A percentile compares a stretch with the other conserved stretches of the same genome.
Evolutionary conservation across 2,329 filamentous ascomycete genomes (phyloP).

Genomic region (Xylariaceae sp.): DNA sequence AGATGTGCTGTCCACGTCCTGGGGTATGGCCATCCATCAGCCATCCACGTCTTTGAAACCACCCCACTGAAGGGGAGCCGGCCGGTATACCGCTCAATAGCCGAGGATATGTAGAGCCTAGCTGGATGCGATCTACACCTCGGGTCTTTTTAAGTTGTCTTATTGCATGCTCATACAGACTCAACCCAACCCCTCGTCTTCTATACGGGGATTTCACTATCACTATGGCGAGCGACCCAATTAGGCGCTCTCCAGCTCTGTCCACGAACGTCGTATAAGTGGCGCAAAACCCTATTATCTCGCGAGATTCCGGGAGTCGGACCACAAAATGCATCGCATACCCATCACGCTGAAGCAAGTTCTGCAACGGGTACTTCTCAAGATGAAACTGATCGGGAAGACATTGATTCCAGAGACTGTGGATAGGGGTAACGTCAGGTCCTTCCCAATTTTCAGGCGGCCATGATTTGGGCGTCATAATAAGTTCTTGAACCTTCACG

Average conservation of each 20-base stretch:
- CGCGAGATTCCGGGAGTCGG: conserved; percentile 41
- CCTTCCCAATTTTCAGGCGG: conserved; percentile 37
- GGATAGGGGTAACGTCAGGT: conserved; percentile 35
- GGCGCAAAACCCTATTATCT: conserved; percentile 56
- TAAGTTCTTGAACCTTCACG: conserved; percentile 31
- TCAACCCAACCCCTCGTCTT: conserved; percentile 50
- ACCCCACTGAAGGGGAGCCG: conserved; percentile 42
- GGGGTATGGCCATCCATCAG: conserved; percentile 41
- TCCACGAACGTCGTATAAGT: conserved; percentile 59
- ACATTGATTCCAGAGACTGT: conserved; percentile 47
- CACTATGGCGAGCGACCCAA: conserved; percentile 55
- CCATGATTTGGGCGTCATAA: conserved; percentile 39
- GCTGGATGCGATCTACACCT: conserved; percentile 52
- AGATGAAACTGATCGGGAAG: conserved; percentile 48
- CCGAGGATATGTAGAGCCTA: conserved; percentile 59
- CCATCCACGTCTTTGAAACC: conserved; percentile 57
- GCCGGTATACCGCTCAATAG: conserved; percentile 53
- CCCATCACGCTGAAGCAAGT: conserved; percentile 51
- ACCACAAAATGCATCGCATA: conserved; percentile 58
- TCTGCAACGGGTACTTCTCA: conserved; percentile 39
- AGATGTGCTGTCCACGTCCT: conserved; percentile 48
- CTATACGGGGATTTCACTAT: conserved; percentile 50
- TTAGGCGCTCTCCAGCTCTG: conserved; percentile 48
- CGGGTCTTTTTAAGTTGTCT: conserved; percentile 47
- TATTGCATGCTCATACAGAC: conserved; percentile 52